These are phyloP conservation scores for Vitis rupestris DNA, from an alignment of 164 flowering plant genomes.

Conservation along the genomic window DNA sequence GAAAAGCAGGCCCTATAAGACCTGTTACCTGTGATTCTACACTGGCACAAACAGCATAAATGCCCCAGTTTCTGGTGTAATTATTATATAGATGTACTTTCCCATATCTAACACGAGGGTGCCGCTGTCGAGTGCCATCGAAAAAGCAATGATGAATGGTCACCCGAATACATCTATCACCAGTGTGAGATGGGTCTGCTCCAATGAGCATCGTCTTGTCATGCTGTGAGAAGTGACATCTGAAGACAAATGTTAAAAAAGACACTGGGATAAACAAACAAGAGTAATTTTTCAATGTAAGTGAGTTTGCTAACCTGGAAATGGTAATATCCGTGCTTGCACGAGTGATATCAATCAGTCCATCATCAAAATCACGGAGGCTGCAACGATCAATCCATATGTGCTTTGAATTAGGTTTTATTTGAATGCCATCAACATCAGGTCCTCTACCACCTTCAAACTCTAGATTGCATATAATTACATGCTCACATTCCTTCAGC, in stretches of 20 bases:
- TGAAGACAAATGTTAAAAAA: slow-evolving; percentile 19
- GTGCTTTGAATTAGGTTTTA: slow-evolving; percentile 80
- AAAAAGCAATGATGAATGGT: slow-evolving; percentile 91
- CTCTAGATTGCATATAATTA: slow-evolving; percentile 80
- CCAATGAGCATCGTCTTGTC: slow-evolving; percentile 88
- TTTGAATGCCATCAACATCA: slow-evolving; percentile 85
- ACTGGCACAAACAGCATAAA: slow-evolving; percentile 90
- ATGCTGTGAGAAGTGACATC: slow-evolving; percentile 70
- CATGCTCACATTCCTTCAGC: slow-evolving; percentile 81
- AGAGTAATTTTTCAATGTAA: neutral
- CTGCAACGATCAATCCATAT: slow-evolving; percentile 97
- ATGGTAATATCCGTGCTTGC: slow-evolving; percentile 81
- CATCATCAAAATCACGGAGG: slow-evolving; percentile 76
- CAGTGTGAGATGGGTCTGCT: slow-evolving; percentile 65
- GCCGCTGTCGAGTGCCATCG: slow-evolving; percentile 80
- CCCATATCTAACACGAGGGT: slow-evolving; percentile 85
- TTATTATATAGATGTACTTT: slow-evolving; percentile 87
- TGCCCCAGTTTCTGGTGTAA: slow-evolving; percentile 84
- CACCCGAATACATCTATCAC: slow-evolving; percentile 74
- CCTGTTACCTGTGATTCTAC: slow-evolving; percentile 76
- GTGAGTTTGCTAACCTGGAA: slow-evolving; percentile 50
- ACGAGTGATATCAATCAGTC: slow-evolving; percentile 78
- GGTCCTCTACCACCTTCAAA: slow-evolving; percentile 84
- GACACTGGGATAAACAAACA: neutral
- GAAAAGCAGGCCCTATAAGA: neutral